Evolutionary conservation across 176 grass and related monocot genomes (phyloP), one percentile per base, ranked within the genome.

Genomic region (Secale cereale): DNA sequence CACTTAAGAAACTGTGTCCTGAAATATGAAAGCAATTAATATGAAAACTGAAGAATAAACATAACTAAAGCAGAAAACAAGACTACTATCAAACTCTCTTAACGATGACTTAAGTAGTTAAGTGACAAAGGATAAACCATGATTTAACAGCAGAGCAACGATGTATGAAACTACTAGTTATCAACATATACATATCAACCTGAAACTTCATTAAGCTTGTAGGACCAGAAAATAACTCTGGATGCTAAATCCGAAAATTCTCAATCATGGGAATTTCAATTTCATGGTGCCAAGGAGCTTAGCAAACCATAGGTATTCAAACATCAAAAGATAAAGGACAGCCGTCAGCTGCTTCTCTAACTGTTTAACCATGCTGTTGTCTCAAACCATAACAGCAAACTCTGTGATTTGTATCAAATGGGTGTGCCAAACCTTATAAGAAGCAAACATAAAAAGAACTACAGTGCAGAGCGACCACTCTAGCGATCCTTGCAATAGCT

Each of bases 1-100:
- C 85, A 25, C 74, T 78, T 70, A 7, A 79, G 50, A 79, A 67
- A 59, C 46, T 69, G 1, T 78, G n/a, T 59, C 65, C 67, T 83
- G 80, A 66, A 87, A 87, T 4, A 13, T 48, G 23, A 59, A 83
- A 39, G 4, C 12, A 14, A 70, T 80, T 39, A 79, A 76, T 39
- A 70, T 12, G 37, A 62, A 76, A 70, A 14, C 19, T 64, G n/a
- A 52, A 67, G 70, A 25, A 28, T 22, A 57, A n/a, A 70, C 50
- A 70, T 20, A 82, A 76, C 14, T 6, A 70, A 70, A 70, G 37
- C 5, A 26, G 45, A n/a, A 70, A 70, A 41, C 10, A 39, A 63
- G 16, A 25, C 45, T 36, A 66, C 72, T 43, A 45, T 31, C 27
- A 30, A 86, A 57, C 13, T 57, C 41, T 43, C 3, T 16, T 15